Base-by-base conservation (phyloP, 1,284 basidiomycete species). In the Cutaneotrichosporon sp. region DNA sequence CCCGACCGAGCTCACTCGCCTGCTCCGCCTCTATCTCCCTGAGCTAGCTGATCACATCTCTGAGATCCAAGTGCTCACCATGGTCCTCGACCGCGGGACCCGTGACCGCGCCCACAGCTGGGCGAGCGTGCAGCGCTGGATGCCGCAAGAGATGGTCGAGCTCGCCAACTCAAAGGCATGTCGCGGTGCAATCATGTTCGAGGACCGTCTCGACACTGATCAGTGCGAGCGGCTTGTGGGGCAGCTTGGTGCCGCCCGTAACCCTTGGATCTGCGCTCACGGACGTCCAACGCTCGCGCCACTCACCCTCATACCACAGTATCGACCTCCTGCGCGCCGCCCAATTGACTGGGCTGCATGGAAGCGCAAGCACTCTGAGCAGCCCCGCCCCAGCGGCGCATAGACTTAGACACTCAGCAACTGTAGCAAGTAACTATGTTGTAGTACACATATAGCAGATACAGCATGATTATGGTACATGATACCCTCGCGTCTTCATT, bases 171-270 rank as follows among this genome's bases (percentile, higher is more conserved):
- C 92, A 6, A 93, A 92, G 78, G 94, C 94, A 14, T 97, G 94
- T 73, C 84, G 94, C 82, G 92, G 91, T 56, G 92, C 94, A 0
- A 90, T 97, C 78, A 97, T 98, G 95, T 98, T 98, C 83, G 94
- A 93, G 70, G 95, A 97, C 76, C 66, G 82, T 0, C 83, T 98
- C 56, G 85, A 82, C 18, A 62, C 80, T 4, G 83, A 85, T 40
- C 91, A 96, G 74, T 91, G 91, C 76, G 76, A 84, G 69, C 83
- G 84, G 34, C 84, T 98, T 47, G 82, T 97, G 42, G 70, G 74
- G 7, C 84, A 87, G 69, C 83, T 97, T 26, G 84, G 87, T 4
- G 75, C 84, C 64, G 91, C 91, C 1, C 83, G 85, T 3, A 89
- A 91, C 71, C 94, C 95, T 1, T 97, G 96, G 78, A 90, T 91